Conservation (phyloP, 164 flowering plant genomes). For the Dillenia suffruticosa region DNA sequence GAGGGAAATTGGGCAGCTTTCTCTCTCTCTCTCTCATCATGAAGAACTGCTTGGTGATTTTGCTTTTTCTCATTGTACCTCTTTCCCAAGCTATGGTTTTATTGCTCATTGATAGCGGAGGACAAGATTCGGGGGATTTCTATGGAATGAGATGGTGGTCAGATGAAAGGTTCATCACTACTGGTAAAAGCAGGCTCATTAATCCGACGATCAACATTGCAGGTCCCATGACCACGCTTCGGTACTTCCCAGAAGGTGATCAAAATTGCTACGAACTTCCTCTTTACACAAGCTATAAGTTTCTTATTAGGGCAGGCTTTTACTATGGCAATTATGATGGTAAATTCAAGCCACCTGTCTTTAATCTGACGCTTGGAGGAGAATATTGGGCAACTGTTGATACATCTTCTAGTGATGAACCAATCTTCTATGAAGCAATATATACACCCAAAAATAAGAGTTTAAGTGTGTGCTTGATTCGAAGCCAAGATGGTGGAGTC, state of each 20-base stretch:
- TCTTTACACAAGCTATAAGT: background rate
- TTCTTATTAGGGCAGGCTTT: constrained; percentile 15
- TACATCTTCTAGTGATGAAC: constrained; percentile 1
- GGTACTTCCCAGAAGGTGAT: constrained; percentile 7
- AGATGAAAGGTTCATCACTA: constrained; percentile 1
- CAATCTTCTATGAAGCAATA: constrained; percentile 3
- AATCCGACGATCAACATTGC: background rate
- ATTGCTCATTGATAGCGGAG: background rate
- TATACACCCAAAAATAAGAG: background rate
- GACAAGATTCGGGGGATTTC: background rate
- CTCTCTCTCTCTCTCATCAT: too few species aligned
- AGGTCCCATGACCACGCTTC: constrained; percentile 3
- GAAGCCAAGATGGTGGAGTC: background rate
- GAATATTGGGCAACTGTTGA: constrained; percentile 13
- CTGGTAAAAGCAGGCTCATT: constrained; percentile 3
- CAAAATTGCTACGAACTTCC: constrained; percentile 14
- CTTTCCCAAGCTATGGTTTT: too few species aligned
- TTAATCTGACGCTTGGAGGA: constrained; percentile 9
- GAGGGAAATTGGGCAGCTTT: too few species aligned
- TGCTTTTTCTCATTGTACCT: too few species aligned
- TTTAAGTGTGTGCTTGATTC: constrained; percentile 8
- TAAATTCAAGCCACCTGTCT: constrained; percentile 16
- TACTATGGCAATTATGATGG: constrained; percentile 24
- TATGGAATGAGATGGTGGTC: background rate
- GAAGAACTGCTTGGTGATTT: too few species aligned